Evolutionary conservation across 2,329 filamentous ascomycete species (phyloP).

Genomic region (Penicillium sp.): DNA sequence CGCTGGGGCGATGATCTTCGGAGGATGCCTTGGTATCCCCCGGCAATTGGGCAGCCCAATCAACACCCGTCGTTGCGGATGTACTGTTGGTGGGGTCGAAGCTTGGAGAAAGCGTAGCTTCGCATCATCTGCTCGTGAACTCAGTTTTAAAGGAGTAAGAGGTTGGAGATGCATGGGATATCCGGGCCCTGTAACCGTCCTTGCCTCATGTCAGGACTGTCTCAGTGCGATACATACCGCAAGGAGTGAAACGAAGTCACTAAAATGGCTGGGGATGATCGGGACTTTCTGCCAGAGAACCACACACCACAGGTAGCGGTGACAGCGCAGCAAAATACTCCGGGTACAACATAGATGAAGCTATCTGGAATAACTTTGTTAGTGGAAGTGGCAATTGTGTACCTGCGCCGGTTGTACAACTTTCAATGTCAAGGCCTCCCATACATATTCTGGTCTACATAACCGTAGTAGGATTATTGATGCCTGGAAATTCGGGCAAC

Average conservation of each 20-base stretch:
- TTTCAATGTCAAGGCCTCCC: not conserved
- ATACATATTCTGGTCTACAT: not conserved
- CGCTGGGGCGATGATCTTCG: conserved; percentile 2
- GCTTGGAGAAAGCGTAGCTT: conserved; percentile 6
- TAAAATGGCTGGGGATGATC: conserved; percentile 19
- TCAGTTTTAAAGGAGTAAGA: not conserved
- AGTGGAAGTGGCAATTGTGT: not conserved
- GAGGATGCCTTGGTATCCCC: conserved; percentile 3
- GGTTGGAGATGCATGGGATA: conserved; percentile 8
- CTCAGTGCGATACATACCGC: not conserved
- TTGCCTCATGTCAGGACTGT: not conserved
- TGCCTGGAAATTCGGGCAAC: conserved; percentile 32
- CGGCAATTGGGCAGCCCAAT: not conserved
- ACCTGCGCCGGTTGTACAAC: not conserved
- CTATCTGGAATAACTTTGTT: not conserved
- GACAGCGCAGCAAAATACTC: not conserved
- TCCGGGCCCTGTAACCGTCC: not conserved
- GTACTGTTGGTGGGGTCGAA: not conserved
- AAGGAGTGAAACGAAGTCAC: not conserved
- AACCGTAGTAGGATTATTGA: not conserved
- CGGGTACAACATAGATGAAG: not conserved
- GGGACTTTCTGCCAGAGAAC: not conserved
- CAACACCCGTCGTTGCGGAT: not conserved
- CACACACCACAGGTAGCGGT: not conserved
- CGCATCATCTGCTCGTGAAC: not conserved